Base-by-base conservation (phyloP, 2,329 filamentous ascomycete species). In the Nemania diffusa region DNA sequence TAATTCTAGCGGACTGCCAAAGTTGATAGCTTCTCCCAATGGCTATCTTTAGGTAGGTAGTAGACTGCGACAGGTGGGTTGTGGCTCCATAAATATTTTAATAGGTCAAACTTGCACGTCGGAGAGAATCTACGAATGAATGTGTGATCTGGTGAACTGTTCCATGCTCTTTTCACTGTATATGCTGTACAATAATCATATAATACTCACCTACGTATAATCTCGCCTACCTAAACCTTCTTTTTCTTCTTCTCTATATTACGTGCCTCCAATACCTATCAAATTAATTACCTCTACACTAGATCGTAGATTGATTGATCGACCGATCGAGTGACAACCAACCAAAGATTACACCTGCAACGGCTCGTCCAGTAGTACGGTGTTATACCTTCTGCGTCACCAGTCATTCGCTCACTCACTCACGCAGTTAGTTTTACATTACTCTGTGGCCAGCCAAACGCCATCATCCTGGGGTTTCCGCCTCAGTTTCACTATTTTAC, bases 301-400 rank as follows among this genome's bases (percentile, higher is more conserved):
- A 7, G 17, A 51, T n/a, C n/a, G n/a, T n/a, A n/a, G n/a, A n/a
- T n/a, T n/a, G n/a, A n/a, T n/a, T n/a, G n/a, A 57, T 26, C 15
- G 42, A 40, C 24, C 34, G 29, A 34, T 34, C 24, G 22, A 51
- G 24, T 24, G 24, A 51, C 48, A 7, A n/a, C 20, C 48, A 27
- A 20, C 22, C n/a, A 27, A 50, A 15, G 46, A 50, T 27, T 17
- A 50, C 46, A 20, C 24, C 17, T 48, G 15, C 26, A 27, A 58
- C 29, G 37, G 20, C 11, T 37, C 26, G 46, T 58, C 64, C 46
- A 62, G 58, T 62, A 58, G 48, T 61, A 48, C 52, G 15, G 27
- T 32, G 32, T 51, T 34, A 15, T n/a, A 61, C n/a, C 22, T 34
- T 40, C 51, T 32, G 57, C 58, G 34, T 62, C 58, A 46, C 55